Percentiles rank a stretch among this genome's conserved stretches.
These are phyloP conservation scores for Fomitopsis schrenkii DNA, from an alignment of 1,284 basidiomycete species.

Conservation along the genomic window DNA sequence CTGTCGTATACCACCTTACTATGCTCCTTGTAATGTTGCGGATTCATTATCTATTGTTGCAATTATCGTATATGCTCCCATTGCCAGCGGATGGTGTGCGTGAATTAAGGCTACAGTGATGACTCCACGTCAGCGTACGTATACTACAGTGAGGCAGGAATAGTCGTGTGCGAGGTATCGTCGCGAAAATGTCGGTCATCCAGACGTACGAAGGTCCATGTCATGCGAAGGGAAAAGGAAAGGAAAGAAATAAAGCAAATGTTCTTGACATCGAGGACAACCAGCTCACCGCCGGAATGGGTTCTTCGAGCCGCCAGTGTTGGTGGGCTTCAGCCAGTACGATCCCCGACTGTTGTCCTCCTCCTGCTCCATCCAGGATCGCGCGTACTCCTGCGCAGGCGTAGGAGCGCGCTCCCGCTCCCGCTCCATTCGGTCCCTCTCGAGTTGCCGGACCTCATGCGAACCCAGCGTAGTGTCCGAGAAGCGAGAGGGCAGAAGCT, in stretches of 20 bases:
- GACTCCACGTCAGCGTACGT: neutral
- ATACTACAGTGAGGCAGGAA: neutral
- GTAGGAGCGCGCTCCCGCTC: constrained; percentile 33
- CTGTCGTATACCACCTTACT: neutral
- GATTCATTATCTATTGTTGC: neutral
- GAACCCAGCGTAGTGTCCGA: constrained; percentile 39
- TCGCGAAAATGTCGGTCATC: neutral
- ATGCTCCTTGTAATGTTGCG: neutral
- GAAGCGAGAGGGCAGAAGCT: constrained; percentile 39
- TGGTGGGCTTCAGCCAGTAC: constrained; percentile 29
- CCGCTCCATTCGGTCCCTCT: neutral
- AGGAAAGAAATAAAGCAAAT: neutral
- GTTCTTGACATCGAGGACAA: neutral
- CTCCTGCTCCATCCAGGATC: constrained; percentile 30
- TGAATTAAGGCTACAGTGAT: constrained; percentile 3
- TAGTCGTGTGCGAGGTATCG: constrained; percentile 3
- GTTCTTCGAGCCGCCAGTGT: constrained; percentile 33
- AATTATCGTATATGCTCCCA: constrained; percentile 2
- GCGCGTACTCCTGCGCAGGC: constrained; percentile 58
- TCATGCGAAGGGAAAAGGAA: neutral
- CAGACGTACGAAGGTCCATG: constrained; percentile 1
- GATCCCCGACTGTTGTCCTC: constrained; percentile 19
- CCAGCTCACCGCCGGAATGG: constrained; percentile 25
- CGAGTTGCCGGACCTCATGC: constrained; percentile 10
- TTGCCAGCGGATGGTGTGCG: neutral